Conservation (phyloP, 1,284 basidiomycete species). For the Marasmius tenuissimus region DNA sequence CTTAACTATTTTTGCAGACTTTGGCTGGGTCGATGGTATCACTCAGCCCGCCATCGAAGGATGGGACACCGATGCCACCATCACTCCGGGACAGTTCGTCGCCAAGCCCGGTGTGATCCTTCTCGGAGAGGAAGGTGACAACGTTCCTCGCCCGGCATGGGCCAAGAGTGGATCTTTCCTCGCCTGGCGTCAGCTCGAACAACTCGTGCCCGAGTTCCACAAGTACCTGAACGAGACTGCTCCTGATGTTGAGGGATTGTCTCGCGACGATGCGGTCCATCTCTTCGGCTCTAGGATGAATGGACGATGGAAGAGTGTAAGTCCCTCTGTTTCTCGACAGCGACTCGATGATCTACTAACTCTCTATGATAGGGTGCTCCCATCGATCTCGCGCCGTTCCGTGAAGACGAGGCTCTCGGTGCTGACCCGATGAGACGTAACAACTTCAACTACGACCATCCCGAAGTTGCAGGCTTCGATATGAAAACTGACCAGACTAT, state of each 20-base stretch:
- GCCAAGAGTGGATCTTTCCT: conserved; percentile 25
- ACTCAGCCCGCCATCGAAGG: not conserved
- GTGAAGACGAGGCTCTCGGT: conserved; percentile 31
- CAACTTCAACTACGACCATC: conserved; percentile 30
- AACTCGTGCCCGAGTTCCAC: conserved; percentile 22
- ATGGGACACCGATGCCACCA: not conserved
- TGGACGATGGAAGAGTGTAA: conserved; percentile 31
- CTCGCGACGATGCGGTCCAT: conserved; percentile 19
- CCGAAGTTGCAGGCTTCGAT: conserved; percentile 11
- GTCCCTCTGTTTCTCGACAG: no score
- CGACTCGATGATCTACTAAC: no score
- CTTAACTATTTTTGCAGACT: not conserved
- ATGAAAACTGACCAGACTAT: not conserved
- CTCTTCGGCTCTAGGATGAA: conserved; percentile 28
- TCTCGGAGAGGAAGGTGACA: conserved; percentile 24
- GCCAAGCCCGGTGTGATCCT: conserved; percentile 19
- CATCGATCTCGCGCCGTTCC: conserved; percentile 15
- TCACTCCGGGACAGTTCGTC: not conserved
- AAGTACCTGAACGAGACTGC: conserved; percentile 26
- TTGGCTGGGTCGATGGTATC: not conserved
- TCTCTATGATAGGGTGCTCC: no score
- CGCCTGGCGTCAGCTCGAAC: conserved; percentile 23
- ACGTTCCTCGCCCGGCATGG: conserved; percentile 18
- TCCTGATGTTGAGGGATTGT: conserved; percentile 12
- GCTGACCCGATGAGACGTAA: conserved; percentile 32